Evolutionary conservation across 257 asterid genomes (phyloP).

Genomic region (Penstemon barbatus): DNA sequence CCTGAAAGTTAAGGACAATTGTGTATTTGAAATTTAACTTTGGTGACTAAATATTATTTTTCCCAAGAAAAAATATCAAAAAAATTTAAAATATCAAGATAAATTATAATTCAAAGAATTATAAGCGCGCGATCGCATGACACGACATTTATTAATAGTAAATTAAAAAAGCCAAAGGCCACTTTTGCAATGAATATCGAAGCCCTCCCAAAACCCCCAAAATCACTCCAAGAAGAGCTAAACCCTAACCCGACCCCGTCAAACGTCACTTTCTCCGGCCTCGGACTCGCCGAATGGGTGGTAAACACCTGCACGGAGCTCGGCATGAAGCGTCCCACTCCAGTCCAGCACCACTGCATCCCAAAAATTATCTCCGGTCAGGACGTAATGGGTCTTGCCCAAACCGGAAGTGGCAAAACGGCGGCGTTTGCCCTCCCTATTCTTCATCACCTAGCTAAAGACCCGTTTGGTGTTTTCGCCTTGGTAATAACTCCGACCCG

Average conservation of each 20-base stretch:
- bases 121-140: no score
- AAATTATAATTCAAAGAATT: no score
- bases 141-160: no score
- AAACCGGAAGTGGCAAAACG: conserved; percentile 94
- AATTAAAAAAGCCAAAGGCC: no score
- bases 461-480: conserved; percentile 87
- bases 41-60: no score
- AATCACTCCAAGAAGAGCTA: conserved; percentile 48
- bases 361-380: conserved; percentile 79
- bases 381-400: conserved; percentile 90
- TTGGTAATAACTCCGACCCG: conserved; percentile 89
- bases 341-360: conserved; percentile 89
- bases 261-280: conserved; percentile 60
- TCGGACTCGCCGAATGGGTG: conserved; percentile 89
- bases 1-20: no score
- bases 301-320: conserved; percentile 79
- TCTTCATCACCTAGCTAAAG: conserved; percentile 65
- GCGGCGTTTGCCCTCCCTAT: conserved; percentile 94
- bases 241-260: conserved; percentile 58
- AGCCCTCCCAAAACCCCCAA: conserved; percentile 13
- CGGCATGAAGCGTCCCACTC: conserved; percentile 84
- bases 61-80: no score
- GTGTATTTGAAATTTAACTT: no score
- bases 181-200: neutral
- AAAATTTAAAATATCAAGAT: no score